Evolutionary conservation across 257 asterid genomes (phyloP).

Genomic region (Jasminum sambac): DNA sequence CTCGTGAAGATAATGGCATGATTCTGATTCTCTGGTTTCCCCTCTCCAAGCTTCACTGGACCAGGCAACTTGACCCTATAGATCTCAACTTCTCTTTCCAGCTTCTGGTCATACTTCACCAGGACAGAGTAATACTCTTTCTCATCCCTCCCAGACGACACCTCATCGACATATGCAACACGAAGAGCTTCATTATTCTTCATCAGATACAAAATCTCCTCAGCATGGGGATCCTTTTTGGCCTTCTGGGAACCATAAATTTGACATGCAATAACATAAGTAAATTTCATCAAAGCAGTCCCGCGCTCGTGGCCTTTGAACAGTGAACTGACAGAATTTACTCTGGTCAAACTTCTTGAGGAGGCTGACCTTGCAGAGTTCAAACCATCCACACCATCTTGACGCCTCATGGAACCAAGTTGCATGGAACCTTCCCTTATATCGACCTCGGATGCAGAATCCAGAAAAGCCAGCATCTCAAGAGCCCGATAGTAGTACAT

Average conservation of each 20-base stretch:
- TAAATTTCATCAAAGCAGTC: conserved; percentile 90
- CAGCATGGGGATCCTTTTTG: conserved; percentile 95
- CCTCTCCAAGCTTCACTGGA: conserved; percentile 96
- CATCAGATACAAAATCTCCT: conserved; percentile 89
- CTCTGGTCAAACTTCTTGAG: conserved; percentile 76
- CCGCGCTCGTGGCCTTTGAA: conserved; percentile 97
- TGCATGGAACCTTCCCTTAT: conserved; percentile 83
- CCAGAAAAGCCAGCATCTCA: conserved; percentile 95
- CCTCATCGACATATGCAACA: conserved; percentile 99
- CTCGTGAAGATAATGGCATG: conserved; percentile 95
- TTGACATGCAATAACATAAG: conserved; percentile 97
- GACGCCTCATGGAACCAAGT: conserved; percentile 66
- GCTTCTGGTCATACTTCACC: conserved; percentile 80
- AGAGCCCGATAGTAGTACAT: conserved; percentile 98
- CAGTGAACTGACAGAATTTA: conserved; percentile 59
- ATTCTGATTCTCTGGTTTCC: conserved; percentile 98
- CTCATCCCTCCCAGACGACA: conserved; percentile 81
- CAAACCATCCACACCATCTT: conserved; percentile 42
- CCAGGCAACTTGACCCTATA: conserved; percentile 97
- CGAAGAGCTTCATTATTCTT: conserved; percentile 92
- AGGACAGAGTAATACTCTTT: conserved; percentile 84
- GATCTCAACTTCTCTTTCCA: conserved; percentile 90
- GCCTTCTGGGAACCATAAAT: conserved; percentile 96
- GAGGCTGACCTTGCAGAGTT: conserved; percentile 56
- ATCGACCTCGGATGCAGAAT: conserved; percentile 98